These are phyloP conservation scores for Porcisia deanei DNA, from an alignment of 208 protist genomes.

Conservation along the genomic window DNA sequence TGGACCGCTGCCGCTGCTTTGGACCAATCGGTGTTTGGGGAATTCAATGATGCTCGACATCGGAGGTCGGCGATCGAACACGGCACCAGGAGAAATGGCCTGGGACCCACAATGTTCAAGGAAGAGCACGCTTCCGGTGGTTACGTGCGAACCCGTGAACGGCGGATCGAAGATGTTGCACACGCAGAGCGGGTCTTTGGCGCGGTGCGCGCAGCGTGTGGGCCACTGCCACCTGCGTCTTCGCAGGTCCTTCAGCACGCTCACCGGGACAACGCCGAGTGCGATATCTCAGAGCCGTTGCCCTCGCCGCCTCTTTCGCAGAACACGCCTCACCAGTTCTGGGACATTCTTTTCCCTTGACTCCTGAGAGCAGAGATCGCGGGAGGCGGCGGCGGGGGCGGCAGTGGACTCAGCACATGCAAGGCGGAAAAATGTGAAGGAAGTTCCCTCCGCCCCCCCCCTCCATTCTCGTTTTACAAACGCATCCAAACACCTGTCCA, in stretches of 20 bases:
- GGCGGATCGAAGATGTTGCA: slow-evolving; percentile 11
- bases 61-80: background rate
- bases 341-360: slow-evolving; percentile 67
- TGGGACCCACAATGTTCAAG: background rate
- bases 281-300: background rate
- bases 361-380: background rate
- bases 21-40: no score
- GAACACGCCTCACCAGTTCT: slow-evolving; percentile 65
- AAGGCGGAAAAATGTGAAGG: background rate
- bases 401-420: background rate
- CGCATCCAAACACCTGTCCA: background rate
- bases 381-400: background rate
- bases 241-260: background rate
- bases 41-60: background rate
- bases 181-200: slow-evolving; percentile 12
- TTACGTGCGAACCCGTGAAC: slow-evolving; percentile 29
- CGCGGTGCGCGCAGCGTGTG: slow-evolving; percentile 19
- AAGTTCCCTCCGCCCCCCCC: no score
- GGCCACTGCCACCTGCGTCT: background rate
- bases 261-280: background rate
- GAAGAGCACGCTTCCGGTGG: background rate
- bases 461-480: background rate
- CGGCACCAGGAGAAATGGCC: background rate
- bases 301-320: slow-evolving; percentile 10
- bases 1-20: slow-evolving; percentile 3